Evolutionary conservation across 176 grass and related monocot genomes (phyloP), one percentile per base, ranked within the genome.

Genomic region (Elymus sibiricus): DNA sequence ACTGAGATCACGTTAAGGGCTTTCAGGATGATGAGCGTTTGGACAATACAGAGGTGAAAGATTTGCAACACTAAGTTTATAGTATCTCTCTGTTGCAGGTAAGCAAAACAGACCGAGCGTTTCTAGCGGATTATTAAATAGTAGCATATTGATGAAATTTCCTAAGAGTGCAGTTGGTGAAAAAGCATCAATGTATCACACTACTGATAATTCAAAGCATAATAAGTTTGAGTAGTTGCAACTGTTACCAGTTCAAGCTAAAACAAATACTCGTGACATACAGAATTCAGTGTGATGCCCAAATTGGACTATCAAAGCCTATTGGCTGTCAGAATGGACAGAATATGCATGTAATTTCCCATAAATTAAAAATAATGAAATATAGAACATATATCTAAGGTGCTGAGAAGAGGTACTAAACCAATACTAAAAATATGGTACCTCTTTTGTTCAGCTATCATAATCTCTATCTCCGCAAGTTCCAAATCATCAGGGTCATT

Each of bases 401-500:
- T 73, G 26, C 21, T 46, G 26, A 80, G 46, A 74, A 80, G 19
- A 68, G 5, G 16, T 27, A 46, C 58, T 14, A 73, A 14, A 77
- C 59, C 4, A n/a, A 7, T 19, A 75, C 24, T 35, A 38, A 56
- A 21, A 62, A 61, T 9, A 71, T 35, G 15, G 15, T 82, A 95
- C 97, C 94, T 92, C 79, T 88, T 85, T 43, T 91, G 79, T 85
- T 99, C 90, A 21, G 94, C 94, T 80, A 99, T 94, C 94, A 99
- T 96, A 62, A 99, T 99, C 43, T 94, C 97, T 80, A 96, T 94
- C 80, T 99, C 97, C 0, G 92, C 92, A 27, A 91, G 69, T 67
- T 91, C 79, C 32, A 72, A 60, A 90, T 96, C 97, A 88, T 89
- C 92, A 79, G 90, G 65, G 68, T 99, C 94, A 82, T 99, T 99